Percentiles rank a stretch among this genome's conserved stretches.
Evolutionary conservation across 352 stramenopile genomes (phyloP).

Genomic region (Pythium apleroticum): DNA sequence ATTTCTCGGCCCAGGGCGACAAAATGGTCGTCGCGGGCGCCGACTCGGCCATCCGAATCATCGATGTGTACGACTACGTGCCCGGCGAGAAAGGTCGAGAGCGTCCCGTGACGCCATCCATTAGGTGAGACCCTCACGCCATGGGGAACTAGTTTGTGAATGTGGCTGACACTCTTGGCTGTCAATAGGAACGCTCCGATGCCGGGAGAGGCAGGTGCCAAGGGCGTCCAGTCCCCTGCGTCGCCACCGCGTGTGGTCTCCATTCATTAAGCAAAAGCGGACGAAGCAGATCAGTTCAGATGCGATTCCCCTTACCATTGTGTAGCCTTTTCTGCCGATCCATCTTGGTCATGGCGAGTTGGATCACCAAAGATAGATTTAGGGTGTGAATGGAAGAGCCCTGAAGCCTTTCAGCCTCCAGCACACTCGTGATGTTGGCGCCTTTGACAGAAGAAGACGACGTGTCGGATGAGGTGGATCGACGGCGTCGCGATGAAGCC

Average conservation of each 20-base stretch:
- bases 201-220: not conserved
- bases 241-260: not conserved
- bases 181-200: not conserved
- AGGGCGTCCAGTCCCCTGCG: not conserved
- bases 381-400: not conserved
- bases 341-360: not conserved
- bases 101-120: slow-evolving; percentile 66
- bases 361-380: not conserved
- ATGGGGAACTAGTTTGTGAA: not conserved
- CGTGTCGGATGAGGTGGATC: not conserved
- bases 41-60: slow-evolving; percentile 87
- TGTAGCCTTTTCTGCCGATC: not conserved
- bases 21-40: slow-evolving; percentile 87
- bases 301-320: not conserved
- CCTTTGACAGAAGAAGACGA: slow-evolving; percentile 12
- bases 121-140: slow-evolving; percentile 25
- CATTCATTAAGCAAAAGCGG: not conserved
- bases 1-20: slow-evolving; percentile 70
- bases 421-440: not conserved
- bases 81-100: slow-evolving; percentile 69
- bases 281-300: not conserved
- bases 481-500: slow-evolving; percentile 23
- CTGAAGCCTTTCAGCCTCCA: not conserved
- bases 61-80: slow-evolving; percentile 84
- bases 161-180: not conserved